Evolutionary conservation across 2,329 filamentous ascomycete species (phyloP).

Genomic region (Pseudocercospora vitis): DNA sequence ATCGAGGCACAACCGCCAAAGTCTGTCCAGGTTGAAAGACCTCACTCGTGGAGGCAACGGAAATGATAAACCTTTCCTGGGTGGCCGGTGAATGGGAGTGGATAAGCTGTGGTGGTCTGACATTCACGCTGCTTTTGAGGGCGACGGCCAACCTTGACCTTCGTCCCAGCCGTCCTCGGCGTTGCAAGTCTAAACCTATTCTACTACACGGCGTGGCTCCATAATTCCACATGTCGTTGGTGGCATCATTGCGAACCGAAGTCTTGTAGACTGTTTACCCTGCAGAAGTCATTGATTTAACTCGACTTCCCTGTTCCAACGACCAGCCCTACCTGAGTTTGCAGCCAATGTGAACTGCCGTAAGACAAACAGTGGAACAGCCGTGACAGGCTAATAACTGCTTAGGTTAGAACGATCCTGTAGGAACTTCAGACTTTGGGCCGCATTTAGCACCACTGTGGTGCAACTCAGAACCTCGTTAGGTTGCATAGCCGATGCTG

Average conservation of each 20-base stretch:
- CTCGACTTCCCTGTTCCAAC: neutral
- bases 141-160: neutral
- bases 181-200: neutral
- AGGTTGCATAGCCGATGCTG: conserved; percentile 3
- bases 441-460: neutral
- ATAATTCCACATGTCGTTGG: neutral
- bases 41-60: neutral
- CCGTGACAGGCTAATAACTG: neutral
- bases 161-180: neutral
- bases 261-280: neutral
- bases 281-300: neutral
- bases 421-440: conserved; percentile 1
- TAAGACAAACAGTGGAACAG: neutral
- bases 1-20: neutral
- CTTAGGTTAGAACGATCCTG: neutral
- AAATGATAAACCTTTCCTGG: too few relatives aligned
- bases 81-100: neutral
- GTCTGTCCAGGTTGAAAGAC: neutral
- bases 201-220: neutral
- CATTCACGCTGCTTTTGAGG: conserved; percentile 1
- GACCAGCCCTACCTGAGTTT: conserved; percentile 1
- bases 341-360: neutral
- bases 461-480: neutral
- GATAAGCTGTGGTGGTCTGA: conserved; percentile 2
- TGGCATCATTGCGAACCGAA: neutral